phyloP scores from a whole-genome alignment of 2,329 filamentous ascomycete genomes.

The Ophiostoma sp. region DNA sequence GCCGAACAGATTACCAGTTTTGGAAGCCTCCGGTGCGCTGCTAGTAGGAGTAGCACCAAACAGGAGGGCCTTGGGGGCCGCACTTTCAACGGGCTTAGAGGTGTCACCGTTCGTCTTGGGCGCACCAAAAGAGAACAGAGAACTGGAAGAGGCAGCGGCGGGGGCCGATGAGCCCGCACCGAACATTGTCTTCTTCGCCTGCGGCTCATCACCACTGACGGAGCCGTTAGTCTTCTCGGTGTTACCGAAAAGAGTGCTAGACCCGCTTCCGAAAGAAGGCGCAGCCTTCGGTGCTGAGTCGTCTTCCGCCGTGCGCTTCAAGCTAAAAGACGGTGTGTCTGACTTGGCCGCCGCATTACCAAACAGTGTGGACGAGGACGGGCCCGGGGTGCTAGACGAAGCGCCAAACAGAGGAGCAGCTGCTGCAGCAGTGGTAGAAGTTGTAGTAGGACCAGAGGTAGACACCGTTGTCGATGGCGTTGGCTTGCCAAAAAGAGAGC shows the following conservation, averaged over 20 bases:
- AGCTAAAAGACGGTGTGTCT: background rate
- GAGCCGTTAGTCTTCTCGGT: slow-evolving; percentile 24
- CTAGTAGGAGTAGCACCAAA: slow-evolving; percentile 31
- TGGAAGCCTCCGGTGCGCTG: background rate
- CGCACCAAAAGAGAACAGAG: slow-evolving; percentile 23
- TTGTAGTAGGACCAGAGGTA: background rate
- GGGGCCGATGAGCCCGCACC: slow-evolving; percentile 21
- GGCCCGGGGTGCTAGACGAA: slow-evolving; percentile 10
- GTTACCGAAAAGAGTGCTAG: slow-evolving; percentile 19
- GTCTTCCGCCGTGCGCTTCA: slow-evolving; percentile 20
- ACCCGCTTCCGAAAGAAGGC: background rate
- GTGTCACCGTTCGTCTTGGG: slow-evolving; percentile 19
- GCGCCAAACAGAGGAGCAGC: slow-evolving; percentile 16
- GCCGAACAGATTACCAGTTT: background rate
- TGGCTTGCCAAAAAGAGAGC: slow-evolving; percentile 21
- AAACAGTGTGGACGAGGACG: slow-evolving; percentile 37
- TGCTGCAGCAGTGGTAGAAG: background rate
- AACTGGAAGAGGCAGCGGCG: slow-evolving; percentile 11
- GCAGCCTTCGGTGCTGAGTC: slow-evolving; percentile 15
- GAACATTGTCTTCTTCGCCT: slow-evolving; percentile 30
- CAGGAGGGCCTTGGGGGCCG: slow-evolving; percentile 28
- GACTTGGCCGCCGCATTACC: slow-evolving; percentile 35
- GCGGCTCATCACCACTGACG: slow-evolving; percentile 20
- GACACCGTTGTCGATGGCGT: background rate
- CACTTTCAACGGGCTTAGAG: slow-evolving; percentile 9